Conservation (phyloP, 179 eudicot genomes). For the Nepenthes alata region DNA sequence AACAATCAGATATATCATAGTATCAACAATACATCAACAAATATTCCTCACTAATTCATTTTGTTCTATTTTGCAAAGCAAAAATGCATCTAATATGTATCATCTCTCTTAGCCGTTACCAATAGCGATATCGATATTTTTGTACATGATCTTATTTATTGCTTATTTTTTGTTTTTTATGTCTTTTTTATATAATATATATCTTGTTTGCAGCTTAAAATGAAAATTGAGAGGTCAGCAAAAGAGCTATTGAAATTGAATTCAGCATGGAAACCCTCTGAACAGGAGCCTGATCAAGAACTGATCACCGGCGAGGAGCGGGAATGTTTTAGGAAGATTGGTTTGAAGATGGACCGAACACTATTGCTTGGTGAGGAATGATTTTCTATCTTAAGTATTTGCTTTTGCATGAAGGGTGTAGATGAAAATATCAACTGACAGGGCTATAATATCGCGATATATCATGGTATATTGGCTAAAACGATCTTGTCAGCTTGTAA, state of each 20-base stretch:
- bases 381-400: background rate
- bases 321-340: conserved; percentile 60
- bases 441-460: too few relatives aligned
- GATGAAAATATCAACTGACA: too few relatives aligned
- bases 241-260: conserved; percentile 39
- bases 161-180: background rate
- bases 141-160: background rate
- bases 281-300: conserved; percentile 59
- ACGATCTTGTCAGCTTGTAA: too few relatives aligned
- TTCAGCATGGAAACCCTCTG: conserved; percentile 46
- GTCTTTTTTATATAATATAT: too few relatives aligned
- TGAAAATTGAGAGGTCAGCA: conserved; percentile 53
- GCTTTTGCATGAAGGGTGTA: background rate
- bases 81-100: too few relatives aligned
- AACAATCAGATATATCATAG: too few relatives aligned
- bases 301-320: conserved; percentile 80
- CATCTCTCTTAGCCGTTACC: too few relatives aligned
- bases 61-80: too few relatives aligned
- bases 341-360: conserved; percentile 47
- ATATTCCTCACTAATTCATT: too few relatives aligned
- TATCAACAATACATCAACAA: too few relatives aligned
- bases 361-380: conserved; percentile 61
- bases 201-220: conserved; percentile 43
- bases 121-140: too few relatives aligned
- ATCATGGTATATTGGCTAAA: too few relatives aligned